Percentiles rank a stretch among this genome's conserved stretches.
phyloP scores from a whole-genome alignment of 441 rosid genomes.

The Raphanus hybrid region DNA sequence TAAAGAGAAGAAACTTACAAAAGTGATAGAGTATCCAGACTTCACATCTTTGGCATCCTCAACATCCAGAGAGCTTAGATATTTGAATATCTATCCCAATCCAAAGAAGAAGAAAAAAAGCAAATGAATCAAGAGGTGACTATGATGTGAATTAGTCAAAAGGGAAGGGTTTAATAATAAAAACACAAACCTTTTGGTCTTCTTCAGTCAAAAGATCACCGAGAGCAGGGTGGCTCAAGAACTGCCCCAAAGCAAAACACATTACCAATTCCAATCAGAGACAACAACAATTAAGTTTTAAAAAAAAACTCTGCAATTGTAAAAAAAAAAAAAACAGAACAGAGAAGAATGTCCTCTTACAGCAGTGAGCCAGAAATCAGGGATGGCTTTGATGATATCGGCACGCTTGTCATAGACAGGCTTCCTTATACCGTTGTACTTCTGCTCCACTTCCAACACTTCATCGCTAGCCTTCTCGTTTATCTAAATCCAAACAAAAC shows the following conservation, averaged over 20 bases:
- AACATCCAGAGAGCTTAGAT: conserved; percentile 77
- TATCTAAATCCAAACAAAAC: conserved; percentile 46
- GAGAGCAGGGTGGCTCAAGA: conserved; percentile 86
- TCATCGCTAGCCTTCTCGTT: conserved; percentile 93
- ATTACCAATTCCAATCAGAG: not conserved
- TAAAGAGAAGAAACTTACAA: conserved; percentile 57
- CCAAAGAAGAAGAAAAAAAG: not conserved
- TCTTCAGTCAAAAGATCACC: conserved; percentile 75
- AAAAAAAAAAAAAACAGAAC: conserved; percentile 5
- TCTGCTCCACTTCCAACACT: conserved; percentile 94
- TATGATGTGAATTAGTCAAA: not conserved
- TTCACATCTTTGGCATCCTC: conserved; percentile 97
- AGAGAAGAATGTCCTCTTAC: conserved; percentile 53
- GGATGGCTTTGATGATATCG: conserved; percentile 76
- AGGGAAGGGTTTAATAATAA: not conserved
- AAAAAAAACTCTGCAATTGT: not conserved
- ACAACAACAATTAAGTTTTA: not conserved
- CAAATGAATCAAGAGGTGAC: not conserved
- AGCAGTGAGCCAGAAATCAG: conserved; percentile 97
- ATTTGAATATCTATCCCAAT: conserved; percentile 68
- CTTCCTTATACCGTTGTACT: conserved; percentile 75
- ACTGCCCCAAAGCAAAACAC: conserved; percentile 49
- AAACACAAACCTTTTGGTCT: conserved; percentile 78
- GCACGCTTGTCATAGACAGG: conserved; percentile 83
- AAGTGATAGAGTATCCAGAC: conserved; percentile 89